phyloP scores from a whole-genome alignment of 106 monocot species.

The Xerophyta viscosa region DNA sequence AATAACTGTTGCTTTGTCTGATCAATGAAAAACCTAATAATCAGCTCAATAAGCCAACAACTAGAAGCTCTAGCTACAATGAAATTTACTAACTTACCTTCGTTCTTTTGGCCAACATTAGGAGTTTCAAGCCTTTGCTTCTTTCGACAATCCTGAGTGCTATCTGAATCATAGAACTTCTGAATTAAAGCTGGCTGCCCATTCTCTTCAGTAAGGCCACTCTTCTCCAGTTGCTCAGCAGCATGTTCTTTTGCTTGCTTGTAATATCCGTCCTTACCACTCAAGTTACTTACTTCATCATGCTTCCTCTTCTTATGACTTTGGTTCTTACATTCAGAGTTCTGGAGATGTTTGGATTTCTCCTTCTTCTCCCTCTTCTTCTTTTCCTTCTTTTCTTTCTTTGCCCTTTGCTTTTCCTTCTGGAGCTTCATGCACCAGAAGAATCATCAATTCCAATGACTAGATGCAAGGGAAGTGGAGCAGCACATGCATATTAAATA shows the following conservation, averaged over 20 bases:
- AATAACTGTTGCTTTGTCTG: too few relatives aligned
- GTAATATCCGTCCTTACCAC: neutral
- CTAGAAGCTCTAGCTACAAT: neutral
- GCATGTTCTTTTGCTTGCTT: slow-evolving; percentile 4
- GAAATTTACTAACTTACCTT: slow-evolving; percentile 14
- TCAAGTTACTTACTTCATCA: slow-evolving; percentile 15
- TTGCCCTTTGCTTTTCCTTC: slow-evolving; percentile 22
- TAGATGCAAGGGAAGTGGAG: neutral
- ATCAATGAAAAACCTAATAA: neutral
- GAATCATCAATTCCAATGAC: slow-evolving; percentile 45
- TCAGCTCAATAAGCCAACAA: neutral
- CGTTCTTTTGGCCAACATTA: slow-evolving; percentile 1
- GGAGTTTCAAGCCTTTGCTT: slow-evolving; percentile 15
- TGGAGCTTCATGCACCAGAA: slow-evolving; percentile 36
- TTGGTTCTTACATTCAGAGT: slow-evolving; percentile 9
- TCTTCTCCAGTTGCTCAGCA: slow-evolving; percentile 58
- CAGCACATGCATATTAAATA: neutral
- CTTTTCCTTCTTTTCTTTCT: slow-evolving; percentile 11
- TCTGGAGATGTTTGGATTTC: neutral
- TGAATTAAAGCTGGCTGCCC: slow-evolving; percentile 11
- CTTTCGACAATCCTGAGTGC: slow-evolving; percentile 53
- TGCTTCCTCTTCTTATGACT: slow-evolving; percentile 27
- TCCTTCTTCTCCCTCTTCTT: slow-evolving; percentile 14
- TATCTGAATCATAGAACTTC: slow-evolving; percentile 33
- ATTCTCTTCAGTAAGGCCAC: slow-evolving; percentile 72